Conservation (phyloP, 768 basidiomycete species). For the Scleroderma bovista region DNA sequence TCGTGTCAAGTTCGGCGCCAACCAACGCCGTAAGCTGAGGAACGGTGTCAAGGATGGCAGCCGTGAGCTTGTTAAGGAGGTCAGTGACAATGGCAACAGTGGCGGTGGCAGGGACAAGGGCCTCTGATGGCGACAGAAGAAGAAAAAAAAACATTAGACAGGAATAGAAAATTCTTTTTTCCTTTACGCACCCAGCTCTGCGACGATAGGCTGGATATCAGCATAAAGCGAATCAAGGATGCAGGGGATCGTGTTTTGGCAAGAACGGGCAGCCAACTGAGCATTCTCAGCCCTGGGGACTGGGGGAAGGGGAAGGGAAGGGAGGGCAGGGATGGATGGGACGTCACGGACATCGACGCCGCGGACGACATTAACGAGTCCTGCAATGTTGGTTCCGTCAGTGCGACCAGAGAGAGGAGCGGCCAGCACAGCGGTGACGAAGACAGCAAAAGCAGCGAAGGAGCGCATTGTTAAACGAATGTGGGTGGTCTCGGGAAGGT, state of each 20-base stretch:
- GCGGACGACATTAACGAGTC: too few species aligned
- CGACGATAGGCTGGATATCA: slow-evolving; percentile 11
- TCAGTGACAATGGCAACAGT: slow-evolving; percentile 15
- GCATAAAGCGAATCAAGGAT: slow-evolving; percentile 19
- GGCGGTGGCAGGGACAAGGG: slow-evolving; percentile 18
- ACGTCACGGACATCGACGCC: too few species aligned
- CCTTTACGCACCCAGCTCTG: slow-evolving; percentile 24
- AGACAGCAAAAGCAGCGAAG: slow-evolving; percentile 20
- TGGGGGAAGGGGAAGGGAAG: too few species aligned
- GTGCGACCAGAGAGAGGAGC: slow-evolving; percentile 22
- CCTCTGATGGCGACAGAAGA: slow-evolving; percentile 11
- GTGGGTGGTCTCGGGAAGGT: slow-evolving; percentile 21
- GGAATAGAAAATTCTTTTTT: neutral
- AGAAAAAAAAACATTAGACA: neutral
- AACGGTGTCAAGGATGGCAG: slow-evolving; percentile 16
- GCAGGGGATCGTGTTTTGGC: slow-evolving; percentile 15
- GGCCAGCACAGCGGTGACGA: slow-evolving; percentile 10
- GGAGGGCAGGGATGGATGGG: too few species aligned
- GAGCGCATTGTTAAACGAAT: slow-evolving; percentile 35
- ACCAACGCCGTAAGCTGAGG: slow-evolving; percentile 21
- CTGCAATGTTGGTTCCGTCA: too few species aligned
- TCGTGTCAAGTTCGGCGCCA: slow-evolving; percentile 13
- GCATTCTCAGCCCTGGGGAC: too few species aligned
- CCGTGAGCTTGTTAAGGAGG: slow-evolving; percentile 20
- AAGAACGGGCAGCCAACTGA: neutral